Evolutionary conservation across 202 grass and related monocot genomes (phyloP).

Genomic region (Panicum virgatum): DNA sequence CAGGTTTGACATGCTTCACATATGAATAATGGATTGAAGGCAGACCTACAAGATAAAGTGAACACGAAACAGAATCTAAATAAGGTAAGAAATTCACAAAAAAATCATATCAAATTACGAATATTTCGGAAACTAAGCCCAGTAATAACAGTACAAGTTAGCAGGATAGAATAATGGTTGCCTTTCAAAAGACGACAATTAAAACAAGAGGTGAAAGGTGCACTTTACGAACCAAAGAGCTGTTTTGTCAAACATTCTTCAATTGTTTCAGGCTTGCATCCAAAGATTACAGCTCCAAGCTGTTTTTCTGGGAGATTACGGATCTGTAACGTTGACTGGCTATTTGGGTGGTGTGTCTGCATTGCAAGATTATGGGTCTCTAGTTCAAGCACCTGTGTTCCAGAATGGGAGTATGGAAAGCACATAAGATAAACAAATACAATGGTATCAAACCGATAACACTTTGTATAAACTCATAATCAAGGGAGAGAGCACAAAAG

Average conservation of each 20-base stretch:
- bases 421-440: constrained; percentile 15
- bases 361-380: constrained; percentile 34
- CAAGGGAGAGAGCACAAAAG: background rate
- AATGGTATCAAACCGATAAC: constrained; percentile 18
- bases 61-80: background rate
- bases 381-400: constrained; percentile 50
- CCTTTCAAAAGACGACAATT: background rate
- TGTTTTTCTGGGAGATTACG: constrained; percentile 65
- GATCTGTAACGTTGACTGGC: background rate
- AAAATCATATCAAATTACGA: background rate
- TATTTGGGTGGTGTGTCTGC: constrained; percentile 23
- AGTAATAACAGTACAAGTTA: background rate
- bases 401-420: background rate
- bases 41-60: constrained; percentile 58
- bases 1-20: constrained; percentile 80
- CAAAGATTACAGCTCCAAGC: constrained; percentile 82
- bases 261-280: constrained; percentile 71
- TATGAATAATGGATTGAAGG: constrained; percentile 69
- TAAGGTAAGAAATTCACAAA: constrained; percentile 7
- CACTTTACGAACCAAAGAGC: constrained; percentile 71
- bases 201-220: constrained; percentile 16
- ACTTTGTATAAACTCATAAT: background rate
- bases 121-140: constrained; percentile 3
- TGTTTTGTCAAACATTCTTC: constrained; percentile 80
- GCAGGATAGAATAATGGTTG: background rate